A percentile compares a stretch with the other conserved stretches of the same genome.
These are phyloP conservation scores for Arctium minus DNA, from an alignment of 129 eudicot species.

Conservation along the genomic window DNA sequence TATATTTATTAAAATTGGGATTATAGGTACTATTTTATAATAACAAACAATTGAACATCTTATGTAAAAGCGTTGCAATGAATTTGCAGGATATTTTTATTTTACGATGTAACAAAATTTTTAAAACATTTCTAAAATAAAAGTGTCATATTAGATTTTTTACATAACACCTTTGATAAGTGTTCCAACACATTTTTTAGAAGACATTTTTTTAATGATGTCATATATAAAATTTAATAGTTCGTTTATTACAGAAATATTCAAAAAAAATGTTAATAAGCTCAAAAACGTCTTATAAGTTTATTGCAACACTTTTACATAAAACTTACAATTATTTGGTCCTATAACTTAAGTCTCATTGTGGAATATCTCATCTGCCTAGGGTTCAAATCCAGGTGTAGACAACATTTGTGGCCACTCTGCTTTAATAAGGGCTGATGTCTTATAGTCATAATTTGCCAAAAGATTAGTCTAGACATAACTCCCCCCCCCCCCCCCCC, in stretches of 20 bases:
- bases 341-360: too few relatives aligned
- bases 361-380: too few relatives aligned
- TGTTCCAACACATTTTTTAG: neutral
- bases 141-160: neutral
- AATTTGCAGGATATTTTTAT: too few relatives aligned
- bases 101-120: too few relatives aligned
- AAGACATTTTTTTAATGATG: neutral
- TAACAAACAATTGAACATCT: neutral
- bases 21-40: neutral
- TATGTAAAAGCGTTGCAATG: neutral
- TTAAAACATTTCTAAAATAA: neutral
- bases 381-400: too few relatives aligned
- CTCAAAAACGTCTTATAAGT: neutral
- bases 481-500: too few relatives aligned
- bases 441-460: too few relatives aligned
- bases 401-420: too few relatives aligned
- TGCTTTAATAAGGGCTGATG: too few relatives aligned
- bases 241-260: neutral
- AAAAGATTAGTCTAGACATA: too few relatives aligned
- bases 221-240: neutral
- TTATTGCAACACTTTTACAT: neutral
- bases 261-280: neutral
- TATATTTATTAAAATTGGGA: neutral
- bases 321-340: too few relatives aligned
- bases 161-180: neutral